These are phyloP conservation scores for Psilocybe mexicana DNA, from an alignment of 1,284 basidiomycete genomes.

Conservation along the genomic window DNA sequence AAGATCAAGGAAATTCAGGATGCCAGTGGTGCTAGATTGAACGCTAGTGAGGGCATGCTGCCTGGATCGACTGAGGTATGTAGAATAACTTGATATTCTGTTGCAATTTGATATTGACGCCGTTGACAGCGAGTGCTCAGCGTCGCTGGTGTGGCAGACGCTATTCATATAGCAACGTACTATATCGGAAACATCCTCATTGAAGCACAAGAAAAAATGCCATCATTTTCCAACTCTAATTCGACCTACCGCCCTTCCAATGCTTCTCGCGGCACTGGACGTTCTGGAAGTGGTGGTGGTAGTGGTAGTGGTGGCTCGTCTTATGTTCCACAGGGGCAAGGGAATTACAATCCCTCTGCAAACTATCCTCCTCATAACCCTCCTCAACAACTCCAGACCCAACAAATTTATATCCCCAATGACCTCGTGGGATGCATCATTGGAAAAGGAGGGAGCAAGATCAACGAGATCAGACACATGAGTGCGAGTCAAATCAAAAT, in stretches of 20 bases:
- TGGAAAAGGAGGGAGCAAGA: slow-evolving; percentile 97
- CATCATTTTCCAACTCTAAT: slow-evolving; percentile 50
- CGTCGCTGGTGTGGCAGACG: slow-evolving; percentile 98
- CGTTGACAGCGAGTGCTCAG: slow-evolving; percentile 82
- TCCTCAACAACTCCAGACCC: slow-evolving; percentile 80
- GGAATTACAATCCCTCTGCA: slow-evolving; percentile 48
- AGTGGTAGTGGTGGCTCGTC: slow-evolving; percentile 53
- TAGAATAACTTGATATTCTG: slow-evolving; percentile 11
- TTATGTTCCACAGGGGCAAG: slow-evolving; percentile 70
- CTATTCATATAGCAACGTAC: slow-evolving; percentile 99
- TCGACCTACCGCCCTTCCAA: slow-evolving; percentile 59
- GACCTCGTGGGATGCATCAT: slow-evolving; percentile 98
- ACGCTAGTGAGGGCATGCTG: slow-evolving; percentile 97
- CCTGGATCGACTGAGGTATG: slow-evolving; percentile 96
- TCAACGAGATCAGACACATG: slow-evolving; percentile 97
- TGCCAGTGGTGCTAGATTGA: slow-evolving; percentile 93
- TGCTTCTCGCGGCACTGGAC: slow-evolving; percentile 42
- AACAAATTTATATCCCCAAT: slow-evolving; percentile 99
- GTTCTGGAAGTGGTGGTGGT: slow-evolving; percentile 10
- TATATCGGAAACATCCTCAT: slow-evolving; percentile 97
- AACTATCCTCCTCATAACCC: slow-evolving; percentile 40
- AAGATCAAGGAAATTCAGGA: slow-evolving; percentile 99
- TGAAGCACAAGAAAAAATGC: slow-evolving; percentile 90
- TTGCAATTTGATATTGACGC: slow-evolving; percentile 7
- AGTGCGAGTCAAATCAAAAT: slow-evolving; percentile 97